Conservation (phyloP, 2,329 filamentous ascomycete genomes). For the Phaeoacremonium minimum region DNA sequence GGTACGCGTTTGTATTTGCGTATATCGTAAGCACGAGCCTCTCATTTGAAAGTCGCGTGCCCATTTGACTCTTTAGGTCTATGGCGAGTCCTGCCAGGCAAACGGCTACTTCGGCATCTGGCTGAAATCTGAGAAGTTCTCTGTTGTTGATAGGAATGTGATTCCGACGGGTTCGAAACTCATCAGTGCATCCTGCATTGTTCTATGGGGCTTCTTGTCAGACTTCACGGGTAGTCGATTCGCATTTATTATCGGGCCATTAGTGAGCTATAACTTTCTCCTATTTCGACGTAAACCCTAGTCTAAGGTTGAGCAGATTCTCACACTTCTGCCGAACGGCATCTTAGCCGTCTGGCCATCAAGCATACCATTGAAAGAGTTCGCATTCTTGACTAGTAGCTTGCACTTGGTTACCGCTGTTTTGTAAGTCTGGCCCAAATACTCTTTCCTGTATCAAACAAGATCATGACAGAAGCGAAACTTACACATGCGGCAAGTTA, state of each 20-base stretch:
- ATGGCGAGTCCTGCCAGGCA: conserved; percentile 20
- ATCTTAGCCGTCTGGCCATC: conserved; percentile 22
- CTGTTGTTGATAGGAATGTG: conserved; percentile 15
- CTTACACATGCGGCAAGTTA: conserved; percentile 10
- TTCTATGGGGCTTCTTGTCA: conserved; percentile 15
- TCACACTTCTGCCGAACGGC: conserved; percentile 23
- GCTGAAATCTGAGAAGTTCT: conserved; percentile 17
- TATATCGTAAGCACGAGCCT: no score
- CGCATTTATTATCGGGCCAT: conserved; percentile 12
- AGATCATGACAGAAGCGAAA: no score
- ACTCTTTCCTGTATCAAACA: neutral
- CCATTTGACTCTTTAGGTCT: no score
- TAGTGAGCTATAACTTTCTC: conserved; percentile 9
- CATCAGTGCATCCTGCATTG: conserved; percentile 11
- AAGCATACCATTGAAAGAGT: conserved; percentile 17
- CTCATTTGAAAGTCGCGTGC: no score
- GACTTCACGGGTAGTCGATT: conserved; percentile 16
- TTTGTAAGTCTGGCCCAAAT: conserved; percentile 15
- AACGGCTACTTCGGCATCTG: conserved; percentile 19
- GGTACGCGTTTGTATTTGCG: conserved; percentile 23
- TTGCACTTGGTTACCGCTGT: conserved; percentile 28
- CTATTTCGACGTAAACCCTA: neutral
- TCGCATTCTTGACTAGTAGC: conserved; percentile 20
- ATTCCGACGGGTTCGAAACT: conserved; percentile 17
- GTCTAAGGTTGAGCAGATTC: conserved; percentile 9